phyloP scores from a whole-genome alignment of 2,329 filamentous ascomycete genomes.

The Talaromyces sp. region DNA sequence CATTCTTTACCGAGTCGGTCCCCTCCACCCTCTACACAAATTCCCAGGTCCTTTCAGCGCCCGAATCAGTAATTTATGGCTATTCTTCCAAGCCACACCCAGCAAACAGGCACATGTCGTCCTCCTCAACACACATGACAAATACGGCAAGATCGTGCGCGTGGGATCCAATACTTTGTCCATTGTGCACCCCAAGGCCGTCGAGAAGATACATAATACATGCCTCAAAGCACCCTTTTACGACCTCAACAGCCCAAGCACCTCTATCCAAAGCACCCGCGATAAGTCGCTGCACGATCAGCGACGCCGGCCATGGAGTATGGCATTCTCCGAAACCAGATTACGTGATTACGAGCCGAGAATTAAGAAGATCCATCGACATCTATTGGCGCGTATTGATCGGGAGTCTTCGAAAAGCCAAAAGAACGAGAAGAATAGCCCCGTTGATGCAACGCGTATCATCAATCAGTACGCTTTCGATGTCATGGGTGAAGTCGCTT shows the following conservation, averaged over 20 bases:
- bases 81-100: conserved; percentile 20
- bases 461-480: conserved; percentile 45
- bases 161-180: conserved; percentile 35
- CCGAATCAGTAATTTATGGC: conserved; percentile 32
- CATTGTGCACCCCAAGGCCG: conserved; percentile 33
- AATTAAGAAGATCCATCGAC: conserved; percentile 33
- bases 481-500: conserved; percentile 46
- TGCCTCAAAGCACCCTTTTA: conserved; percentile 45
- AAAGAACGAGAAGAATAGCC: background rate
- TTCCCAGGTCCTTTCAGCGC: conserved; percentile 29
- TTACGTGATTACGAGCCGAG: conserved; percentile 41
- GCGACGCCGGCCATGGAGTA: conserved; percentile 39
- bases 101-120: conserved; percentile 23
- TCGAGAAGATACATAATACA: conserved; percentile 38
- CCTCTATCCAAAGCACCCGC: conserved; percentile 39
- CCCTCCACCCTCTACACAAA: conserved; percentile 14
- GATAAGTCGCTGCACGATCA: conserved; percentile 36
- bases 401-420: background rate
- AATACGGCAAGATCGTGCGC: conserved; percentile 35
- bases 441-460: conserved; percentile 37
- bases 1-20: conserved; percentile 21
- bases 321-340: conserved; percentile 39
- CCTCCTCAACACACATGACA: conserved; percentile 29
- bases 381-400: conserved; percentile 23
- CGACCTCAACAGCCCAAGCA: conserved; percentile 28